Conservation (phyloP, 345 rosid species). For the Alliaria petiolata region DNA sequence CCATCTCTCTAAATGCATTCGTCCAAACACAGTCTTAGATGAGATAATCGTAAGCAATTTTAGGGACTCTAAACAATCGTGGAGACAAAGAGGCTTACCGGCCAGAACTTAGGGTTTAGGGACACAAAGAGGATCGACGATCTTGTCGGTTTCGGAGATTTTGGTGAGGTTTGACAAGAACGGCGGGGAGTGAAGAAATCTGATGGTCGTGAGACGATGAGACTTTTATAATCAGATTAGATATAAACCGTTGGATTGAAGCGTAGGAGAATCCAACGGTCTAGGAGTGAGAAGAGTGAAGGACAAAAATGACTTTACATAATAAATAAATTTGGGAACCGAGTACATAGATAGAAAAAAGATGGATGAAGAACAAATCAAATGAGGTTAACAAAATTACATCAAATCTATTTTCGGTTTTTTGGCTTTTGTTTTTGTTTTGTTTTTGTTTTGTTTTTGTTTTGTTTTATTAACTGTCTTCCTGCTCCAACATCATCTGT, state of each 20-base stretch:
- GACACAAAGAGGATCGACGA: not conserved
- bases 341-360: not conserved
- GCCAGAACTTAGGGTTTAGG: not conserved
- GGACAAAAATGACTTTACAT: constrained; percentile 4
- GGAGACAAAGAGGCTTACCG: too few relatives aligned
- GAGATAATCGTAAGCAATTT: too few relatives aligned
- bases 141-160: not conserved
- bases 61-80: not conserved
- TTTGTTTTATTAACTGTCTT: constrained; percentile 6
- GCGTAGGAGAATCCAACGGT: not conserved
- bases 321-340: not conserved
- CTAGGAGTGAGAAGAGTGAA: not conserved
- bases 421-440: too few relatives aligned
- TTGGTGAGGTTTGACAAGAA: not conserved
- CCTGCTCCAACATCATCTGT: constrained; percentile 15
- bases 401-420: not conserved
- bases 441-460: too few relatives aligned
- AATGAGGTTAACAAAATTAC: constrained; percentile 1
- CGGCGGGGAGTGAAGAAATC: not conserved
- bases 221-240: not conserved
- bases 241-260: not conserved
- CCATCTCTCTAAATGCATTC: constrained; percentile 36
- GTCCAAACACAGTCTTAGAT: not conserved
- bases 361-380: not conserved
- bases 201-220: not conserved